A percentile compares a stretch with the other conserved stretches of the same genome.
These are phyloP conservation scores for Diaporthe sp. DNA, from an alignment of 2,329 filamentous ascomycete genomes.

Conservation along the genomic window DNA sequence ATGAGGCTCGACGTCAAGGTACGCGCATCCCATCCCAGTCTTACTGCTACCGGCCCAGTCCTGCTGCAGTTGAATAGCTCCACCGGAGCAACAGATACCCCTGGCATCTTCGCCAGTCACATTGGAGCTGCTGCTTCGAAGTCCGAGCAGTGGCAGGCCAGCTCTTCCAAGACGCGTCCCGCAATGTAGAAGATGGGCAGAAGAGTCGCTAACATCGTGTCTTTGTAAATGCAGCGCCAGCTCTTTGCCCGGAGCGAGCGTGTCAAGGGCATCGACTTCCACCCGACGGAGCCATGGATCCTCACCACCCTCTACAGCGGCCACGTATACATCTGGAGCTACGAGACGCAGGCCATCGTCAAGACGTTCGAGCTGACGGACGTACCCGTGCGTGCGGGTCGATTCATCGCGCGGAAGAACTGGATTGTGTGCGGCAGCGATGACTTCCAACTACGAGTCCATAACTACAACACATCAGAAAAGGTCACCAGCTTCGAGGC, in stretches of 20 bases:
- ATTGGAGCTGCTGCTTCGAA: not conserved
- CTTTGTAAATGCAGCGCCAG: conserved; percentile 72
- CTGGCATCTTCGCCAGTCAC: not conserved
- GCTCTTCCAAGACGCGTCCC: not conserved
- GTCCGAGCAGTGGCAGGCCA: not conserved
- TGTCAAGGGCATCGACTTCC: conserved; percentile 98
- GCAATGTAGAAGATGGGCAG: not conserved
- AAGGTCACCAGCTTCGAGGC: conserved; percentile 98
- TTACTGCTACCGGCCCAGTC: not conserved
- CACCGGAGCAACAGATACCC: not conserved
- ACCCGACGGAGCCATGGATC: conserved; percentile 77
- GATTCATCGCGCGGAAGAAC: conserved; percentile 98
- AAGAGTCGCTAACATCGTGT: conserved; percentile 49
- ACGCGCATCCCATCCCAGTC: not conserved
- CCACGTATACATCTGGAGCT: conserved; percentile 99
- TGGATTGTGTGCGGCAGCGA: conserved; percentile 98
- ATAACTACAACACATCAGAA: conserved; percentile 99
- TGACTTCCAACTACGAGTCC: conserved; percentile 89
- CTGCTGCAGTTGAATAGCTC: not conserved
- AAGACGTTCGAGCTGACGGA: conserved; percentile 99
- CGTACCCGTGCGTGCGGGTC: conserved; percentile 95
- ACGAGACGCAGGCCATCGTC: conserved; percentile 95
- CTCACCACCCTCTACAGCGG: conserved; percentile 63
- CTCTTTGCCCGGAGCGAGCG: conserved; percentile 92
- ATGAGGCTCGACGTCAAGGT: conserved; percentile 48